Evolutionary conservation across 495 filamentous ascomycete species (phyloP).

Genomic region (Collariella sp.): DNA sequence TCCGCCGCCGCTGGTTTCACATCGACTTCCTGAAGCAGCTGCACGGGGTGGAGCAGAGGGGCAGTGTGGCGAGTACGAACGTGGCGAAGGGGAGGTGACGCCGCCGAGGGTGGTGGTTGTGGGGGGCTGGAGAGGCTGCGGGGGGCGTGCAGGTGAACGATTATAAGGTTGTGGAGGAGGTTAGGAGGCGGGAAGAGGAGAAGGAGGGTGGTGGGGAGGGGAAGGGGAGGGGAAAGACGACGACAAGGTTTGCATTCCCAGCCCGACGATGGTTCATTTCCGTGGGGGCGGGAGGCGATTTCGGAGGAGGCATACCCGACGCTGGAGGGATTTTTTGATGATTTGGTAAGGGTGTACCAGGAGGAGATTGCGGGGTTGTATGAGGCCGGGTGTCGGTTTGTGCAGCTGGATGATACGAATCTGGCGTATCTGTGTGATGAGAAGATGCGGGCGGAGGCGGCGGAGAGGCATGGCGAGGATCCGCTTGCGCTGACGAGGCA

Average conservation of each 20-base stretch:
- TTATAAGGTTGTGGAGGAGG: slow-evolving; percentile 46
- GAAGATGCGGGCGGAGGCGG: slow-evolving; percentile 54
- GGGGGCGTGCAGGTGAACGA: slow-evolving; percentile 49
- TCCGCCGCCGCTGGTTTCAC: slow-evolving; percentile 47
- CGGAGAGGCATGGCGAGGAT: slow-evolving; percentile 47
- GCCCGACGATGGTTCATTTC: slow-evolving; percentile 61
- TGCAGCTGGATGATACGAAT: slow-evolving; percentile 59
- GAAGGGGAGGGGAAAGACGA: slow-evolving; percentile 21
- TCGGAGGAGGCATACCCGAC: slow-evolving; percentile 46
- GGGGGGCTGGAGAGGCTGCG: slow-evolving; percentile 36
- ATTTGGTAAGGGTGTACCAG: slow-evolving; percentile 53
- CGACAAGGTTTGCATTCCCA: slow-evolving; percentile 57
- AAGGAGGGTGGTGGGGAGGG: too few species aligned
- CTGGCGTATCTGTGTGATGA: slow-evolving; percentile 60
- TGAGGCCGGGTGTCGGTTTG: slow-evolving; percentile 52
- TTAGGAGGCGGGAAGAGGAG: slow-evolving; percentile 28
- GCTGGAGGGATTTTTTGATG: slow-evolving; percentile 53
- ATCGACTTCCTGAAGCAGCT: slow-evolving; percentile 42
- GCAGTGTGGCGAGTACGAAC: slow-evolving; percentile 37
- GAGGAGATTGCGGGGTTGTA: slow-evolving; percentile 53
- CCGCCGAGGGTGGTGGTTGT: slow-evolving; percentile 39
- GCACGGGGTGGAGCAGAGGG: slow-evolving; percentile 36
- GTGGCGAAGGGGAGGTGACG: slow-evolving; percentile 35
- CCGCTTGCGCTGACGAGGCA: slow-evolving; percentile 48
- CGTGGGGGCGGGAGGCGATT: slow-evolving; percentile 52